Evolutionary conservation across 1,139 yeast genomes (phyloP).

Genomic region (Nakaseomyces uthaithaninus): DNA sequence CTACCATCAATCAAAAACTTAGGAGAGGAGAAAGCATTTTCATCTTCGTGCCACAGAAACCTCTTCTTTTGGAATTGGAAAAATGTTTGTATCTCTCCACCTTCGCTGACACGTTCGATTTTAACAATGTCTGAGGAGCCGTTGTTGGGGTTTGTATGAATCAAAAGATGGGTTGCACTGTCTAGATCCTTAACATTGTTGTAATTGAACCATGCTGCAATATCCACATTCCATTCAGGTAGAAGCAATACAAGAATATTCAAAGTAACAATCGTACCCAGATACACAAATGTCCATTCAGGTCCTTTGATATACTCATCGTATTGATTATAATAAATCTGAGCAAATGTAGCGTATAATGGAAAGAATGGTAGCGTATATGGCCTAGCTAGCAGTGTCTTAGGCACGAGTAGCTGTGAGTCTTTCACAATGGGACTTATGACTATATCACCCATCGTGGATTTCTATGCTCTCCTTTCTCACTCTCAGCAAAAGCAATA

Average conservation of each 20-base stretch:
- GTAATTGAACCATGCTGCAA: constrained; percentile 69
- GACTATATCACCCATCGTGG: constrained; percentile 25
- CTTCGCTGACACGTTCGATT: constrained; percentile 49
- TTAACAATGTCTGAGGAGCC: constrained; percentile 78
- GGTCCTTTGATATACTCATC: constrained; percentile 74
- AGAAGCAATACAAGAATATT: constrained; percentile 75
- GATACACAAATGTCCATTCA: constrained; percentile 78
- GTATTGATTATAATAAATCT: constrained; percentile 60
- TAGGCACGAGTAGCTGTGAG: constrained; percentile 60
- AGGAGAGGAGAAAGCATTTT: constrained; percentile 68
- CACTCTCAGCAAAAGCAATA: background rate
- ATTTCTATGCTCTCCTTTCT: background rate
- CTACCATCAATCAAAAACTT: constrained; percentile 60
- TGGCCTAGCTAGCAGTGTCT: constrained; percentile 54
- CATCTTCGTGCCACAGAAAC: constrained; percentile 56
- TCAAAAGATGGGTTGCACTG: constrained; percentile 63
- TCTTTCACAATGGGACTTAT: constrained; percentile 34
- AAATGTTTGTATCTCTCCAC: constrained; percentile 59
- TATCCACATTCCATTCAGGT: constrained; percentile 89
- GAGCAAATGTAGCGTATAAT: constrained; percentile 66
- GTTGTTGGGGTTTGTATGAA: constrained; percentile 75
- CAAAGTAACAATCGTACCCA: constrained; percentile 62
- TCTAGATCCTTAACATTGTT: constrained; percentile 41
- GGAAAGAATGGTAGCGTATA: constrained; percentile 80
- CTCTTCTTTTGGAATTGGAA: constrained; percentile 90